phyloP scores from a whole-genome alignment of 169 alveolate species.

The Cryptosporidium felis region DNA sequence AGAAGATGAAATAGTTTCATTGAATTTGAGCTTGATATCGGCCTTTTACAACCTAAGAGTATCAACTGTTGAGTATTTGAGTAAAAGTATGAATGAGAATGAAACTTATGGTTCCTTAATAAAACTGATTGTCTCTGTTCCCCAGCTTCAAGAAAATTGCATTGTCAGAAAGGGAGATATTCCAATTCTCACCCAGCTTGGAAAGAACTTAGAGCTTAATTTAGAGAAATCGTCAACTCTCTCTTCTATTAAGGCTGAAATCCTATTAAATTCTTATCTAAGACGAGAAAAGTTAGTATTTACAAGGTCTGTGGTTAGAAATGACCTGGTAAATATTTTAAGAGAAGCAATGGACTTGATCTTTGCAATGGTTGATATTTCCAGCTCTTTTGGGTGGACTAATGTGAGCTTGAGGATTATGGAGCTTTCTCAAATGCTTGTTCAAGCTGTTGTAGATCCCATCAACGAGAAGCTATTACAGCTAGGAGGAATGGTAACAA shows the following conservation, averaged over 20 bases:
- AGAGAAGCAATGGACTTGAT: conserved; percentile 84
- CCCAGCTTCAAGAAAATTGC: conserved; percentile 32
- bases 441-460: conserved; percentile 93
- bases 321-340: conserved; percentile 76
- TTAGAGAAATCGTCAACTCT: neutral
- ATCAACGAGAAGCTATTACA: conserved; percentile 86
- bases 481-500: neutral
- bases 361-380: conserved; percentile 98
- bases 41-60: conserved; percentile 79
- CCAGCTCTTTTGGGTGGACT: conserved; percentile 93
- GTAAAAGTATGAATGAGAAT: neutral
- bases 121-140: conserved; percentile 7
- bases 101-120: conserved; percentile 18
- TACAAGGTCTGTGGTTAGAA: neutral
- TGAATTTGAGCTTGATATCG: conserved; percentile 84
- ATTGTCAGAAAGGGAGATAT: conserved; percentile 35
- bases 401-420: conserved; percentile 94
- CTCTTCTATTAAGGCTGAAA: neutral
- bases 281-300: conserved; percentile 8
- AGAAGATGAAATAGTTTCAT: conserved; percentile 75
- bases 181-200: neutral
- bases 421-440: conserved; percentile 95
- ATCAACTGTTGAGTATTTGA: conserved; percentile 74
- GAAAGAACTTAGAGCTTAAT: neutral
- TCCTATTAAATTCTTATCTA: conserved; percentile 21